Evolutionary conservation across 148 eudicot genomes (phyloP), one percentile per base, ranked within the genome.

Genomic region (Pharnaceum exiguum): DNA sequence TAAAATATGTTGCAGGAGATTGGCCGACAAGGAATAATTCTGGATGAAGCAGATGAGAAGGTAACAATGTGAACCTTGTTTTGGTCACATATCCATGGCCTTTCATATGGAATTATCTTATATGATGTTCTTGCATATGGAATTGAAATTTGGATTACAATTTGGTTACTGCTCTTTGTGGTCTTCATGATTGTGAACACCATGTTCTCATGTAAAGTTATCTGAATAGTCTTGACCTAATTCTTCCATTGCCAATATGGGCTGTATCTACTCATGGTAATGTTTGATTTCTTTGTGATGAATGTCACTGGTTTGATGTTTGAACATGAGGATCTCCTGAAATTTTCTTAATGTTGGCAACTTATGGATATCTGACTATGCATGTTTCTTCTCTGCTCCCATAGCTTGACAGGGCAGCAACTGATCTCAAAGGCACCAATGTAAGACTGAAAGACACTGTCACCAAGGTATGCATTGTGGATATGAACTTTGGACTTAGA

Each of bases 21-120:
- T 1, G 85, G 77, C 51, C 63, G 80, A 57, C 88, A 82, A 74
- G 79, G 55, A 24, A 82, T 78, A 2, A 46, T 82, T 17, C 63
- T 82, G 82, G 84, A 79, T 54, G 89, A 83, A 66, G 79, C 79
- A 31, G 78, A 79, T 50, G 74, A 66, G 23, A 82, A 82, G 84
- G 89, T 83, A 61, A 62, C 27, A 35, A n/a, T 19, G 19, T 42
- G 15, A 38, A 19, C 51, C 23, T 18, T 31, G 7, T 1, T 31
- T 6, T 51, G 37, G 5, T 13, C n/a, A 35, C 38, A 6, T 54
- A 9, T 54, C 18, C 36, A 15, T 19, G 29, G 26, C 19, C 38
- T 31, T 43, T 21, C 43, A 51, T 37, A 35, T 35, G 38, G 38
- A 35, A 12, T 35, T 35, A 6, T 35, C 12, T 35, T 35, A 35